Evolutionary conservation across 2,329 filamentous ascomycete genomes (phyloP), one percentile per base, ranked within the genome.

Genomic region (Phoma sp.): DNA sequence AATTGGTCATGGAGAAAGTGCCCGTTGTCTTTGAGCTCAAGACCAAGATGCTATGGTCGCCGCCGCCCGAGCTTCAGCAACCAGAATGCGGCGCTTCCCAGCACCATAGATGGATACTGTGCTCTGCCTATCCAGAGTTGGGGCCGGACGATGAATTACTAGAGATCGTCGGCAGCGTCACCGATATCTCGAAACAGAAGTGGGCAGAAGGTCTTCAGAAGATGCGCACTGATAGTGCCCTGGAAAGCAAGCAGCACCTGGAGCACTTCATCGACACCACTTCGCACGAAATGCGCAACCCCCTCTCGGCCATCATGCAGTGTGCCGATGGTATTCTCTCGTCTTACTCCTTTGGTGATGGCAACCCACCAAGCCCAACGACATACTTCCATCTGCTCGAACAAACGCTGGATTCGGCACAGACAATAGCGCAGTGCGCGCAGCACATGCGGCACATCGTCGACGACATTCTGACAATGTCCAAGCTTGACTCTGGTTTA

Each of bases 371-470:
- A 6, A 53, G 51, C 22, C 51, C 59, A 15, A 55, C 40, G 9
- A 58, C 48, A 1, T 62, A 58, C 56, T 58, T 51, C 35, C 22
- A 49, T n/a, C 59, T 70, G 15, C 32, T 71, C 6, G 64, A 69
- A 4, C 60, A 64, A 10, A 67, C 63, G 0, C 8, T 72, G 10
- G 75, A 77, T 27, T 69, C 74, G 9, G 74, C 73, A 3, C 70
- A 79, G 37, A 80, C 75, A 2, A 79, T 81, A 54, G 74, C 73
- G 5, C 68, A 76, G 17, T 80, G 78, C 55, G 73, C 75, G 2
- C 73, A 76, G 35, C 78, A 81, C 54, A 77, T 79, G 65, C 79
- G 78, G 43, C 65, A 76, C 19, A 80, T 81, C n/a, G 77, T 80
- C 2, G 78, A 80, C 48, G 79, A 80, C 49, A 73, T 80, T 6